These are phyloP conservation scores for Mikania micrantha DNA, from an alignment of 129 eudicot genomes.

Conservation along the genomic window DNA sequence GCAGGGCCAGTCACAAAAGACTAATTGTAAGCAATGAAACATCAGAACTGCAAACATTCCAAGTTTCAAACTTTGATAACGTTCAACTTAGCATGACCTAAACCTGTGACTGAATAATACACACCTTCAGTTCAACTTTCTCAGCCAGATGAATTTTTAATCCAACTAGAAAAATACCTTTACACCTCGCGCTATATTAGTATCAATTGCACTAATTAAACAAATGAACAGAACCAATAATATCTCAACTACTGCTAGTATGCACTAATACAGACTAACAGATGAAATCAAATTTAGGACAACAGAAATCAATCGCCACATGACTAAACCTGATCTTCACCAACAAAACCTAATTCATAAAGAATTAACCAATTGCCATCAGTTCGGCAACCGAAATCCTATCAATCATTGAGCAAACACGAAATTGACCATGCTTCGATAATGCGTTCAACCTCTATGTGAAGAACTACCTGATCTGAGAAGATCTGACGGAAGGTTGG, in stretches of 20 bases:
- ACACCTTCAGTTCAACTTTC: background rate
- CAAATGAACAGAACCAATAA: background rate
- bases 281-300: slow-evolving; percentile 3
- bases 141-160: background rate
- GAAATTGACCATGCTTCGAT: slow-evolving; percentile 7
- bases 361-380: background rate
- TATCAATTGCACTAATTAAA: background rate
- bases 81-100: slow-evolving; percentile 6
- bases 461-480: slow-evolving; percentile 30
- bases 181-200: background rate
- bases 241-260: slow-evolving; percentile 15
- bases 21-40: background rate
- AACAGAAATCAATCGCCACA: slow-evolving; percentile 10
- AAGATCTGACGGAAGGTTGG: slow-evolving; percentile 17
- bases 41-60: background rate
- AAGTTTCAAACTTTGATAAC: background rate
- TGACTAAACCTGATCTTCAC: slow-evolving; percentile 21
- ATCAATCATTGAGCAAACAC: slow-evolving; percentile 11
- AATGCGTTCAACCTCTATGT: background rate
- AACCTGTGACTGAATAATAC: background rate
- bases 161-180: background rate
- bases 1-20: background rate
- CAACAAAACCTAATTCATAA: background rate
- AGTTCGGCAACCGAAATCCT: slow-evolving; percentile 11
- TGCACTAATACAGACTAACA: background rate